These are phyloP conservation scores for Fomitopsis palustris DNA, from an alignment of 1,284 basidiomycete species.

Conservation along the genomic window DNA sequence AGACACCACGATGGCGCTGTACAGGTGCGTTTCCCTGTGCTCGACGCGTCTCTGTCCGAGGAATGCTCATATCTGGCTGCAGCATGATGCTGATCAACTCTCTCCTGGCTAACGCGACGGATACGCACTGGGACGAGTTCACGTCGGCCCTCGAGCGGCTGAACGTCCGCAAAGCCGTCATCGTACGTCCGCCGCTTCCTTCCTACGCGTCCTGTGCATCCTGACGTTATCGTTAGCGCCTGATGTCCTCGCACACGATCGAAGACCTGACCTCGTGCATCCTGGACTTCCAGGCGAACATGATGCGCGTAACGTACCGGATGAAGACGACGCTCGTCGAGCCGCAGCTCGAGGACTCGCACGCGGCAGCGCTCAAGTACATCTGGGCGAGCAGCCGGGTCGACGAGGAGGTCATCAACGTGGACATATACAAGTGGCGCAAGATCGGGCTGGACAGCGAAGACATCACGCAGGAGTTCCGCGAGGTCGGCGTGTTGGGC, in stretches of 20 bases:
- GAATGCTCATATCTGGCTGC: constrained; percentile 4
- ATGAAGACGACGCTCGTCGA: constrained; percentile 80
- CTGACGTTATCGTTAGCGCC: constrained; percentile 68
- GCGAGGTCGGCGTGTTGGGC: constrained; percentile 81
- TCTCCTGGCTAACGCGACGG: constrained; percentile 73
- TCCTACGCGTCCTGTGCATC: constrained; percentile 6
- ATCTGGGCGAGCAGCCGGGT: constrained; percentile 72
- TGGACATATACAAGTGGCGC: constrained; percentile 68
- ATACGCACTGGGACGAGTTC: constrained; percentile 76
- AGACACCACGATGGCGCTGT: constrained; percentile 81
- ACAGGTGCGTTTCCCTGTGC: constrained; percentile 53
- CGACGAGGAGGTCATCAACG: constrained; percentile 45
- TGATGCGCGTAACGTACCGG: constrained; percentile 77
- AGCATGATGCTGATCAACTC: constrained; percentile 85
- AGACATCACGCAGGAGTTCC: constrained; percentile 79
- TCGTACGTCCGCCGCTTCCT: constrained; percentile 42
- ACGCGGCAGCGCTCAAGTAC: constrained; percentile 61
- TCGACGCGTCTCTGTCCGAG: background rate
- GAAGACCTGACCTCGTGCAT: constrained; percentile 87
- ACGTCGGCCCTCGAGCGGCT: constrained; percentile 74
- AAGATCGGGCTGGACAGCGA: constrained; percentile 80
- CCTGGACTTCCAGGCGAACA: constrained; percentile 89
- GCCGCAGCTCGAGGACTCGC: constrained; percentile 56
- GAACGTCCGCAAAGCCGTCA: constrained; percentile 80
- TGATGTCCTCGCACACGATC: constrained; percentile 84